phyloP scores from a whole-genome alignment of 495 filamentous ascomycete species.

The Apodospora peruviana region DNA sequence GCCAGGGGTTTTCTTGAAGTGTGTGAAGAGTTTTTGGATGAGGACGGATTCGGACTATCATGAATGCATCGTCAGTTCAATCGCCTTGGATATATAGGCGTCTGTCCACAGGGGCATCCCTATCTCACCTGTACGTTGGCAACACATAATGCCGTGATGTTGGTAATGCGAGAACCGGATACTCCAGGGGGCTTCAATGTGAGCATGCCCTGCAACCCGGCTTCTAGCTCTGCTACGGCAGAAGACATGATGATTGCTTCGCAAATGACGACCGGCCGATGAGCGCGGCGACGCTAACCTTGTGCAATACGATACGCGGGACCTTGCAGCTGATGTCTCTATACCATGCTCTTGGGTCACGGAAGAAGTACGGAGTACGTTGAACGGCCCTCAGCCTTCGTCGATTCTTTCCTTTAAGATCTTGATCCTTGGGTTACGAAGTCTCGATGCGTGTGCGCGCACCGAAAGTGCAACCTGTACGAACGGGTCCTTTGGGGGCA shows the following conservation, averaged over 20 bases:
- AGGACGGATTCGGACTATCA: constrained; percentile 87
- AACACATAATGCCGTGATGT: constrained; percentile 79
- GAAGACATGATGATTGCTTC: constrained; percentile 57
- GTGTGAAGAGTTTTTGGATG: constrained; percentile 91
- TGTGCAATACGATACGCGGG: constrained; percentile 16
- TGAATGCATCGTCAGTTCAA: constrained; percentile 25
- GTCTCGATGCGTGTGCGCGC: constrained; percentile 7
- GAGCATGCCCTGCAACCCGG: constrained; percentile 84
- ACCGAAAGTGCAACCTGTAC: constrained; percentile 11
- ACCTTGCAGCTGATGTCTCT: constrained; percentile 12
- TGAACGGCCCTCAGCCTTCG: constrained; percentile 8
- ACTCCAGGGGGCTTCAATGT: constrained; percentile 88
- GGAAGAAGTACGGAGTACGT: constrained; percentile 12
- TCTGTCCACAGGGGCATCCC: neutral
- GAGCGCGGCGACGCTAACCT: neutral
- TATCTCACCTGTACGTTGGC: constrained; percentile 86
- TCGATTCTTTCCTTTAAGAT: constrained; percentile 5
- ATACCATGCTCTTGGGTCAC: constrained; percentile 24
- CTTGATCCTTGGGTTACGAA: constrained; percentile 21
- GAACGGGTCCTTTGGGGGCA: constrained; percentile 1
- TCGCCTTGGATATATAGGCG: neutral
- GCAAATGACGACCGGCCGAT: constrained; percentile 4
- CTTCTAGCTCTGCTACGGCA: constrained; percentile 85
- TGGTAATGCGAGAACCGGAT: constrained; percentile 79
- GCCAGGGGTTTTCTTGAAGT: constrained; percentile 91